Base-by-base conservation (phyloP, 805 yeast genomes). In the Saccharomyces eubayanus region DNA sequence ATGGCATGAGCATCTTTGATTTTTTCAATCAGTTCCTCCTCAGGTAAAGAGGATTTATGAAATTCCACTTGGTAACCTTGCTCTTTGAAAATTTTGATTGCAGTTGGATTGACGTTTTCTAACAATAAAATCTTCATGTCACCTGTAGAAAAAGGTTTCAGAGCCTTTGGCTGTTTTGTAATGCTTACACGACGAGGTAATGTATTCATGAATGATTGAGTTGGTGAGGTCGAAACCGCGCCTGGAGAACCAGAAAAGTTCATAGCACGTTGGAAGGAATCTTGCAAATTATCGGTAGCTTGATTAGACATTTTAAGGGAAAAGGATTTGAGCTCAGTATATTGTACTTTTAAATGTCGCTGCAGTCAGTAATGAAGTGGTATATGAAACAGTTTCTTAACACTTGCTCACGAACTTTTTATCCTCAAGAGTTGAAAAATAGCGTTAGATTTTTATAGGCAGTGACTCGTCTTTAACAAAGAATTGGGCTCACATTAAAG, bases 51-150 rank as follows among this genome's bases (percentile, higher is more conserved):
- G 51, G 90, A 75, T 77, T 89, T 90, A 77, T 84, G 81, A 73
- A 87, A 87, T 71, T 91, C 97, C 55, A 91, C 95, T 74, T 92
- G 97, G 77, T 91, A 91, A 53, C 97, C 97, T 76, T 91, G 96
- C 50, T 77, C 78, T 56, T 76, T 77, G 74, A 91, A 84, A 58
- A 90, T 89, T 52, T 84, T 82, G 59, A 91, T 80, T 51, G 97
- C 98, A 49, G 97, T 88, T 71, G 79, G 78, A 69, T 92, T 92
- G 64, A 91, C 96, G 65, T 91, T 92, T 73, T 91, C 98, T 59
- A 91, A 77, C 59, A 91, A 73, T 62, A 91, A 76, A 57, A 91
- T 86, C 75, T 89, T 90, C 74, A 92, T 85, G 67, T 92, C 97
- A 55, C 91, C 96, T 53, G 96, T 87, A 60, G 89, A 83, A 71